phyloP scores from a whole-genome alignment of 345 rosid species.

The Mercurialis annua region DNA sequence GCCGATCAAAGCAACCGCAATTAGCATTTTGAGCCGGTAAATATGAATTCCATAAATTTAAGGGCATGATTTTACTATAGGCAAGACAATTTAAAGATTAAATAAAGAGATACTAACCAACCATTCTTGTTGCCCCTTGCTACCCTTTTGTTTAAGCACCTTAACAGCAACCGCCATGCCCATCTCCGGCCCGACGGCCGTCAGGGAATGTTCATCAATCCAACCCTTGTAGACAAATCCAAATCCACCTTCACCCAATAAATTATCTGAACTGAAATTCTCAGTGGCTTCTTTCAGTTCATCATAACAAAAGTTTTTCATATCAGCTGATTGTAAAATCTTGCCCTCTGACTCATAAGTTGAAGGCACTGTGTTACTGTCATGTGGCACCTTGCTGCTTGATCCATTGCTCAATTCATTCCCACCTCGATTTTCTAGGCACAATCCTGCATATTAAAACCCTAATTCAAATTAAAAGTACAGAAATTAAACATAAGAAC shows the following conservation, averaged over 20 bases:
- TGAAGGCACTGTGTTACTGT: slow-evolving; percentile 11
- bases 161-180: slow-evolving; percentile 34
- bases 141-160: slow-evolving; percentile 28
- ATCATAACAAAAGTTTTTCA: slow-evolving; percentile 27
- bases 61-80: too few species aligned
- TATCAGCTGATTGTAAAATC: slow-evolving; percentile 26
- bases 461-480: too few species aligned
- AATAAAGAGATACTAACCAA: slow-evolving; percentile 18
- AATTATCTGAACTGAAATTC: slow-evolving; percentile 31
- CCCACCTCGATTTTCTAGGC: slow-evolving; percentile 19
- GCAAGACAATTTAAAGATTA: not conserved
- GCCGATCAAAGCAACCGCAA: too few species aligned
- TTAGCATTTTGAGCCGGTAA: too few species aligned
- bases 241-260: slow-evolving; percentile 34
- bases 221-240: slow-evolving; percentile 37
- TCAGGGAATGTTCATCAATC: slow-evolving; percentile 29
- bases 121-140: slow-evolving; percentile 38
- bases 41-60: too few species aligned
- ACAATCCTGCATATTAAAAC: too few species aligned
- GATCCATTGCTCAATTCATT: slow-evolving; percentile 26
- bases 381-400: slow-evolving; percentile 8
- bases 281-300: slow-evolving; percentile 32
- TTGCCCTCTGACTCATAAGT: slow-evolving; percentile 26
- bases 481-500: too few species aligned
- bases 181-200: slow-evolving; percentile 24